Evolutionary conservation across 75 land plant species (phyloP).

Genomic region (Picea sitchensis): DNA sequence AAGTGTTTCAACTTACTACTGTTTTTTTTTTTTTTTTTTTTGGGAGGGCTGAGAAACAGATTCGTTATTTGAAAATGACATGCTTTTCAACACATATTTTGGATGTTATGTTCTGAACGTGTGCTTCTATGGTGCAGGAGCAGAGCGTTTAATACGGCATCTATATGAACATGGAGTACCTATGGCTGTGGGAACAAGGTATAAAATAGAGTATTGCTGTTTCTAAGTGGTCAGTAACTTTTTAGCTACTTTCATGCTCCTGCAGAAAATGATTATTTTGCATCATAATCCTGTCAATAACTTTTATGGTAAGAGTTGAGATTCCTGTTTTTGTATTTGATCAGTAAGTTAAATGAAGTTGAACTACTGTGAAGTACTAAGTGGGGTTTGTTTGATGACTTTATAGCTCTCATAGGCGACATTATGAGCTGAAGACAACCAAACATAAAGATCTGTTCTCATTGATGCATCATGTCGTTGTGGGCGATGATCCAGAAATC

Average conservation of each 20-base stretch:
- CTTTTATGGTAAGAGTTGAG: neutral
- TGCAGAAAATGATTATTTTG: neutral
- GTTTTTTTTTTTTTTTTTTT: too few species aligned
- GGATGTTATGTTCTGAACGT: neutral
- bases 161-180: constrained; percentile 70
- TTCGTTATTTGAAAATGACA: neutral
- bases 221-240: neutral
- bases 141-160: constrained; percentile 50
- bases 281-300: neutral
- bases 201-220: neutral
- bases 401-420: constrained; percentile 63
- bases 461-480: constrained; percentile 88
- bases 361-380: constrained; percentile 1
- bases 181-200: constrained; percentile 81
- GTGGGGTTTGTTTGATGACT: neutral
- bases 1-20: neutral
- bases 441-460: constrained; percentile 69
- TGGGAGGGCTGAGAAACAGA: neutral
- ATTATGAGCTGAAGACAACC: constrained; percentile 87
- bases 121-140: constrained; percentile 39
- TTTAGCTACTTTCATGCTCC: neutral
- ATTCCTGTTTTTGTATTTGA: constrained; percentile 3
- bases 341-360: constrained; percentile 9
- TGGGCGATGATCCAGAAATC: constrained; percentile 91
- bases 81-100: constrained; percentile 6